Conservation (phyloP, 345 rosid genomes). For the Ceriops tagal region DNA sequence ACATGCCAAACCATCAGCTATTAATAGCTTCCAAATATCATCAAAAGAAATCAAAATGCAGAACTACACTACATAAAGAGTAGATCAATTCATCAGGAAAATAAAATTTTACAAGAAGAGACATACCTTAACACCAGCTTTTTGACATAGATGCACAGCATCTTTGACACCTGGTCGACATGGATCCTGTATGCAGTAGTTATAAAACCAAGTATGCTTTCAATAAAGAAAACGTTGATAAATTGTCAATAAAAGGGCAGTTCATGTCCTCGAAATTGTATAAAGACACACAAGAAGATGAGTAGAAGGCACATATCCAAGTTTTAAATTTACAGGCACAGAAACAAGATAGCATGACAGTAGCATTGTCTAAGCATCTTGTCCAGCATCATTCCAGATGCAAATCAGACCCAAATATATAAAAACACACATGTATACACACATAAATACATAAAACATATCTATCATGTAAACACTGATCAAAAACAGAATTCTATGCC, state of each 20-base stretch:
- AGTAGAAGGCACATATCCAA: neutral
- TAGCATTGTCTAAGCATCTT: neutral
- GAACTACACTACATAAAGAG: neutral
- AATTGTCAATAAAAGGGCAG: too few relatives aligned
- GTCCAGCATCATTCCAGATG: neutral
- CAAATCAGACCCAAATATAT: too few relatives aligned
- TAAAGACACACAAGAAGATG: neutral
- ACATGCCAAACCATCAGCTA: too few relatives aligned
- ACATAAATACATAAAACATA: too few relatives aligned
- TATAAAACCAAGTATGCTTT: neutral
- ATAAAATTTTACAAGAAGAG: neutral
- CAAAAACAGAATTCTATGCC: too few relatives aligned
- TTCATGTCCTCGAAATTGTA: neutral
- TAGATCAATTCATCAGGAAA: neutral
- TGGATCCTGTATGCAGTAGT: constrained; percentile 25
- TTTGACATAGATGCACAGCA: constrained; percentile 30
- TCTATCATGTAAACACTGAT: too few relatives aligned
- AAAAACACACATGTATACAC: too few relatives aligned
- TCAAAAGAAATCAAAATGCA: too few relatives aligned
- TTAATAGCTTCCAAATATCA: too few relatives aligned
- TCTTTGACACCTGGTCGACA: constrained; percentile 32
- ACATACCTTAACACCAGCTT: constrained; percentile 35
- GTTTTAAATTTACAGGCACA: too few relatives aligned
- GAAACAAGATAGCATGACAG: too few relatives aligned
- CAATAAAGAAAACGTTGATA: neutral